These are phyloP conservation scores for Epithele typhae DNA, from an alignment of 768 basidiomycete genomes.

Conservation along the genomic window DNA sequence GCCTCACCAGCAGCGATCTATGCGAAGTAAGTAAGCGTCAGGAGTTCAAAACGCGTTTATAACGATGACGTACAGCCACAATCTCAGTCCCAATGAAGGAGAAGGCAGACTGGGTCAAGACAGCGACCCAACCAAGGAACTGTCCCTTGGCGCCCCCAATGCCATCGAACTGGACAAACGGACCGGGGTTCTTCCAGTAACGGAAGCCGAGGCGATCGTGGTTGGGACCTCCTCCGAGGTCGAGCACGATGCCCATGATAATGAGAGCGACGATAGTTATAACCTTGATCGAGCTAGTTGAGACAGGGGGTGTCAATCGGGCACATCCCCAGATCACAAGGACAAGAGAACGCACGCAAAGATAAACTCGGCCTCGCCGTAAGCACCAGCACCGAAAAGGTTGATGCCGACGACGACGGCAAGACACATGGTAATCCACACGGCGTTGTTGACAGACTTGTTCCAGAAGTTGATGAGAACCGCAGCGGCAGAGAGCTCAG, in stretches of 20 bases:
- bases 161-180: slow-evolving; percentile 68
- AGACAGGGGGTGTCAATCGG: background rate
- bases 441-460: slow-evolving; percentile 54
- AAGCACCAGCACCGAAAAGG: slow-evolving; percentile 69
- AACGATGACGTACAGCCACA: slow-evolving; percentile 59
- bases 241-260: slow-evolving; percentile 62
- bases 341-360: slow-evolving; percentile 51
- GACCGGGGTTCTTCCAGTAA: slow-evolving; percentile 87
- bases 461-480: slow-evolving; percentile 72
- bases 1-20: slow-evolving; percentile 91
- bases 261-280: slow-evolving; percentile 67
- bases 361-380: slow-evolving; percentile 82
- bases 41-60: too few relatives aligned
- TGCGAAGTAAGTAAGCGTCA: background rate
- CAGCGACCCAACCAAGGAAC: slow-evolving; percentile 71
- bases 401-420: slow-evolving; percentile 76
- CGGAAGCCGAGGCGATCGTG: slow-evolving; percentile 69
- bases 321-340: background rate
- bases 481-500: slow-evolving; percentile 71
- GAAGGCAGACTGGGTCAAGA: slow-evolving; percentile 86
- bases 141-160: slow-evolving; percentile 68
- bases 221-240: slow-evolving; percentile 84
- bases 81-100: slow-evolving; percentile 94
- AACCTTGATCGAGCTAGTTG: slow-evolving; percentile 74
- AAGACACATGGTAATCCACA: slow-evolving; percentile 77